Conservation (phyloP, 2,329 filamentous ascomycete genomes). For the Drechslerella dactyloides region DNA sequence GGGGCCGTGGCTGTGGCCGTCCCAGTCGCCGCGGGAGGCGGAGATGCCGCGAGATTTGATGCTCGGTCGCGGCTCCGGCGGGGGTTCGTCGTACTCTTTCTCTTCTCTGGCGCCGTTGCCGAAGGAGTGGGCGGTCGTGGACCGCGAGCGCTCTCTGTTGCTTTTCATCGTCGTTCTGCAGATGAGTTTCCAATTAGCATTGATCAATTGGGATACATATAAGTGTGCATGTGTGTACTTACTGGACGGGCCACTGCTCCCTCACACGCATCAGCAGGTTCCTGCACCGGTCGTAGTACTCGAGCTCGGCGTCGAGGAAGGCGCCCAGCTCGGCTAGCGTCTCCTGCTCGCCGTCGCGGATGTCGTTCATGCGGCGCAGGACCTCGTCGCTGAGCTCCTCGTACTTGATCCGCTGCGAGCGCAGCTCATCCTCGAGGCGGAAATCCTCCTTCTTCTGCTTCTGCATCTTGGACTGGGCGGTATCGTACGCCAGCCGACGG, state of each 20-base stretch:
- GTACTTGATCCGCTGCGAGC: conserved; percentile 90
- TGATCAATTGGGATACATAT: too few relatives aligned
- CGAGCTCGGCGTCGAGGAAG: conserved; percentile 86
- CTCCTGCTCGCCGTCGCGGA: conserved; percentile 88
- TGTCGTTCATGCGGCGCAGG: conserved; percentile 89
- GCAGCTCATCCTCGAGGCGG: conserved; percentile 87
- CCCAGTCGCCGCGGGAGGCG: conserved; percentile 51
- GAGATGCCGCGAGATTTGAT: conserved; percentile 61
- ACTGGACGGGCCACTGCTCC: conserved; percentile 72
- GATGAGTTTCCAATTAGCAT: too few relatives aligned
- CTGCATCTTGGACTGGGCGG: conserved; percentile 85
- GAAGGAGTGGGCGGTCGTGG: conserved; percentile 70
- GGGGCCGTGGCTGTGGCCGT: conserved; percentile 21
- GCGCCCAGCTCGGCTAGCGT: conserved; percentile 77
- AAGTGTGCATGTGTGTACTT: conserved; percentile 55
- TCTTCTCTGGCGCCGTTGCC: conserved; percentile 66
- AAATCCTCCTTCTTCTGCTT: conserved; percentile 95
- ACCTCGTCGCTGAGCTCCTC: conserved; percentile 95
- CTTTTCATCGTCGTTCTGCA: conserved; percentile 51
- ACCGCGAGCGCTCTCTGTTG: conserved; percentile 63
- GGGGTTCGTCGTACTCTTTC: conserved; percentile 63
- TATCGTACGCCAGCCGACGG: conserved; percentile 86
- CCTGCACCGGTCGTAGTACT: conserved; percentile 87
- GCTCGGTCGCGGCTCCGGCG: conserved; percentile 61
- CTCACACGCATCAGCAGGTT: conserved; percentile 77